Conservation (phyloP, 139 green algal genomes). For the Ettlia oleoabundans region DNA sequence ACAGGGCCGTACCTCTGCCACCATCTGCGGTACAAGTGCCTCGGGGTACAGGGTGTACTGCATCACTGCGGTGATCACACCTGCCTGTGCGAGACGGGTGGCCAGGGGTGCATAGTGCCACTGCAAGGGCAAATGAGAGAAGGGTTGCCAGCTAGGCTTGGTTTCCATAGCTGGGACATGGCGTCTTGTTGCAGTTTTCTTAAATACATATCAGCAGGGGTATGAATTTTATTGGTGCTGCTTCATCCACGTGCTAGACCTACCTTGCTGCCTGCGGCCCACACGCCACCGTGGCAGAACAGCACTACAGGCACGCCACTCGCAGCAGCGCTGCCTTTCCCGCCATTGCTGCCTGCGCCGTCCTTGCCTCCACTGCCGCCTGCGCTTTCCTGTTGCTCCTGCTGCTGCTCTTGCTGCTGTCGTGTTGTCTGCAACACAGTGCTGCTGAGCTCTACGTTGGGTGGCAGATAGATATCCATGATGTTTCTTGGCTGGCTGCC, state of each 20-base stretch:
- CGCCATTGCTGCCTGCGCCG: background rate
- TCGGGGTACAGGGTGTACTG: slow-evolving; percentile 75
- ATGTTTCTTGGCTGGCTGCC: slow-evolving; percentile 50
- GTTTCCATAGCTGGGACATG: background rate
- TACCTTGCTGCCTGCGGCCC: slow-evolving; percentile 66
- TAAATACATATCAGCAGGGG: too few relatives aligned
- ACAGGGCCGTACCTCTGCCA: slow-evolving; percentile 20
- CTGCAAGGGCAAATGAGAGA: background rate
- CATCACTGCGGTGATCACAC: slow-evolving; percentile 61
- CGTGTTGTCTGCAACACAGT: background rate
- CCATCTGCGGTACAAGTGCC: slow-evolving; percentile 62
- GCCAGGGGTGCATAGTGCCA: slow-evolving; percentile 82
- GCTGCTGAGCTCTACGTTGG: background rate
- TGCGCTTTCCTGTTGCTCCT: slow-evolving; percentile 7
- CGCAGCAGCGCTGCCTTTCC: background rate
- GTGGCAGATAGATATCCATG: slow-evolving; percentile 78
- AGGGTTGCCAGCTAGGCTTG: background rate
- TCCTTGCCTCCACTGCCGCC: background rate
- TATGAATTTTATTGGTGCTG: too few relatives aligned
- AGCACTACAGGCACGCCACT: slow-evolving; percentile 67
- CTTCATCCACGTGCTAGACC: too few relatives aligned
- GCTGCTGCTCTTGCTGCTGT: slow-evolving; percentile 1
- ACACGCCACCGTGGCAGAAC: slow-evolving; percentile 85
- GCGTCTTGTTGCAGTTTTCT: too few relatives aligned
- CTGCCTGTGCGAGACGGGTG: slow-evolving; percentile 62